Percentiles rank a stretch among this genome's conserved stretches.
Evolutionary conservation across 2,329 filamentous ascomycete species (phyloP).

Genomic region (Teratosphaeria pseudoeucalypti): DNA sequence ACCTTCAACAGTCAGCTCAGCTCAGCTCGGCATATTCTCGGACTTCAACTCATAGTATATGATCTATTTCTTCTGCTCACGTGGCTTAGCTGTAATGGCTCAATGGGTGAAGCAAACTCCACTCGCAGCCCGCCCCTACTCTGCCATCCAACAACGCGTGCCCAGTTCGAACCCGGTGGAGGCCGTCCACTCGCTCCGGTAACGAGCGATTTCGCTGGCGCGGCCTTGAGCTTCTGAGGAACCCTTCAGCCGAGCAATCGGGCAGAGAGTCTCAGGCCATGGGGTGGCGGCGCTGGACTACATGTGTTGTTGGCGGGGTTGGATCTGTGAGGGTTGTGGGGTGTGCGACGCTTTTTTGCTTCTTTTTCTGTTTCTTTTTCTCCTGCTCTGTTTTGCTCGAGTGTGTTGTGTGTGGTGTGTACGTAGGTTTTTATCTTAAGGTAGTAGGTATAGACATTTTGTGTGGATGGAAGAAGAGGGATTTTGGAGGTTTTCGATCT

Average conservation of each 20-base stretch:
- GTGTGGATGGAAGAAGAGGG: too few relatives aligned
- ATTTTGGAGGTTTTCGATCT: too few relatives aligned
- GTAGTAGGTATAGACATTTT: not conserved
- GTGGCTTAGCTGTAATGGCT: conserved; percentile 27
- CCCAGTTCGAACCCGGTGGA: conserved; percentile 47
- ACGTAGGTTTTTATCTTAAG: too few relatives aligned
- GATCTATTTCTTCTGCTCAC: not conserved
- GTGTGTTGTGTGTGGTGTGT: not conserved
- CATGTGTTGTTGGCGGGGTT: conserved; percentile 31
- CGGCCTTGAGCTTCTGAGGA: conserved; percentile 43
- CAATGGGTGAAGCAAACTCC: conserved; percentile 16
- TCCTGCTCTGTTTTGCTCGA: not conserved
- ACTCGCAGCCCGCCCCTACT: conserved; percentile 12
- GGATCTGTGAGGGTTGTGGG: conserved; percentile 18
- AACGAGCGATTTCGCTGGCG: conserved; percentile 43
- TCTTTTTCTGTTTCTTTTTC: conserved; percentile 9
- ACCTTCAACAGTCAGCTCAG: too few relatives aligned
- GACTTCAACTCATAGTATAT: conserved; percentile 1
- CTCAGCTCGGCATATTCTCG: not conserved
- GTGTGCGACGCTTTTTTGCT: conserved; percentile 27
- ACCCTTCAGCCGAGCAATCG: conserved; percentile 50
- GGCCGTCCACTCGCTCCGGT: conserved; percentile 44
- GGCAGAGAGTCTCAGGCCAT: conserved; percentile 46
- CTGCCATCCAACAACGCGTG: conserved; percentile 27
- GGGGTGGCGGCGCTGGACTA: conserved; percentile 45